Conservation (phyloP, 495 filamentous ascomycete species). For the Aspergillus panamensis region DNA sequence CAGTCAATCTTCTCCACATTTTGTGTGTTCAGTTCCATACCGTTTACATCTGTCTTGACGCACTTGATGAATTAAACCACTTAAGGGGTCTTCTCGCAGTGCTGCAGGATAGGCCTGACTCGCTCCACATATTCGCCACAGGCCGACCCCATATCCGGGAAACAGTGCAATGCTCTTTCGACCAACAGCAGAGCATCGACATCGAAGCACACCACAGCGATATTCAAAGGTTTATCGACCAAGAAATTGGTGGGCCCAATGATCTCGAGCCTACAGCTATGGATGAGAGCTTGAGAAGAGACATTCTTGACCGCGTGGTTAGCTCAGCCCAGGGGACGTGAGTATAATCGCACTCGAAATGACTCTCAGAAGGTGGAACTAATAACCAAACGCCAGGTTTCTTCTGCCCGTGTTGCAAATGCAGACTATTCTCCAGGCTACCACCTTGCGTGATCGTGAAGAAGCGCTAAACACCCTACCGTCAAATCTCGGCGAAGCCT, state of each 20-base stretch:
- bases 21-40: constrained; percentile 11
- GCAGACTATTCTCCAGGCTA: constrained; percentile 17
- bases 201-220: constrained; percentile 20
- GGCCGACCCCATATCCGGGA: constrained; percentile 15
- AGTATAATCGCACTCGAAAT: constrained; percentile 2
- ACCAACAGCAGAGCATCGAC: constrained; percentile 11
- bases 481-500: constrained; percentile 17
- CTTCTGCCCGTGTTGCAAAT: constrained; percentile 21
- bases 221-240: constrained; percentile 16
- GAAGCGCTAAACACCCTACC: constrained; percentile 15
- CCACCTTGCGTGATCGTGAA: constrained; percentile 16
- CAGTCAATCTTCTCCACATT: constrained; percentile 5
- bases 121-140: constrained; percentile 16
- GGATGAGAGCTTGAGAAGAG: constrained; percentile 14
- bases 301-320: constrained; percentile 14
- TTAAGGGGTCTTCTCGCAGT: constrained; percentile 9
- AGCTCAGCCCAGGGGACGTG: constrained; percentile 18
- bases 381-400: constrained; percentile 15
- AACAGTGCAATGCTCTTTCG: constrained; percentile 12
- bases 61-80: constrained; percentile 18
- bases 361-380: neutral
- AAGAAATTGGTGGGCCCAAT: constrained; percentile 22
- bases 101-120: constrained; percentile 5
- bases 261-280: constrained; percentile 22
- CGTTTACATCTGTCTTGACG: constrained; percentile 21